These are phyloP conservation scores for Aureobasidium musti DNA, from an alignment of 2,329 filamentous ascomycete genomes.

Conservation along the genomic window DNA sequence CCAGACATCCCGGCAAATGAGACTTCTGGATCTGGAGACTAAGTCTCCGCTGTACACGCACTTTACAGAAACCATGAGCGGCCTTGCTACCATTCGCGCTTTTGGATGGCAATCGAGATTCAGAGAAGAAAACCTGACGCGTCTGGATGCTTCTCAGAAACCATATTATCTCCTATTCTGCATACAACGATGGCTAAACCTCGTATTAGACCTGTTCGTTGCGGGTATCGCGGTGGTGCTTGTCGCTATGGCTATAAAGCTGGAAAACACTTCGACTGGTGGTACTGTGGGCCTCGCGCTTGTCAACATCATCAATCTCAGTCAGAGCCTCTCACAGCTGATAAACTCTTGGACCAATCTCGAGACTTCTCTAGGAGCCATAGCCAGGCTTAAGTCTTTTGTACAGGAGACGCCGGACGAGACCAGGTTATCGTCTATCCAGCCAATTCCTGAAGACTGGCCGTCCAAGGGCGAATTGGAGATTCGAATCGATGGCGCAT, in stretches of 20 bases:
- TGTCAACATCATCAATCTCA: constrained; percentile 57
- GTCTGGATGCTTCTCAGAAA: constrained; percentile 47
- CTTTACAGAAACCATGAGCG: constrained; percentile 54
- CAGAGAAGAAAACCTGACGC: constrained; percentile 29
- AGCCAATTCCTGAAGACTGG: no score
- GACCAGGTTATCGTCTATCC: no score
- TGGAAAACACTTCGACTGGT: constrained; percentile 45
- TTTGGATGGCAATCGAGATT: constrained; percentile 48
- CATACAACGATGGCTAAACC: constrained; percentile 49
- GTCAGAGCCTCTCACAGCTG: constrained; percentile 52
- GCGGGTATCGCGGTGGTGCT: constrained; percentile 38
- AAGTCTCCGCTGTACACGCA: constrained; percentile 55
- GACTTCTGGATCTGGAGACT: constrained; percentile 56
- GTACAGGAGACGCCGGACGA: no score
- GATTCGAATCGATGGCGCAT: no score
- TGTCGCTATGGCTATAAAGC: constrained; percentile 46
- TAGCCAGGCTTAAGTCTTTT: constrained; percentile 44
- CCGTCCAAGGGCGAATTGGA: no score
- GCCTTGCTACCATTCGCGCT: constrained; percentile 54
- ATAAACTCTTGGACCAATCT: constrained; percentile 56
- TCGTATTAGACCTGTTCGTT: constrained; percentile 47
- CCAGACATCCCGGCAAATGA: constrained; percentile 51
- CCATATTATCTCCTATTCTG: constrained; percentile 51
- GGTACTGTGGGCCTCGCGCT: constrained; percentile 56
- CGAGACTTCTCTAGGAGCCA: constrained; percentile 58